Evolutionary conservation across 768 basidiomycete species (phyloP).

Genomic region (Lepiota brunneoincarnata): DNA sequence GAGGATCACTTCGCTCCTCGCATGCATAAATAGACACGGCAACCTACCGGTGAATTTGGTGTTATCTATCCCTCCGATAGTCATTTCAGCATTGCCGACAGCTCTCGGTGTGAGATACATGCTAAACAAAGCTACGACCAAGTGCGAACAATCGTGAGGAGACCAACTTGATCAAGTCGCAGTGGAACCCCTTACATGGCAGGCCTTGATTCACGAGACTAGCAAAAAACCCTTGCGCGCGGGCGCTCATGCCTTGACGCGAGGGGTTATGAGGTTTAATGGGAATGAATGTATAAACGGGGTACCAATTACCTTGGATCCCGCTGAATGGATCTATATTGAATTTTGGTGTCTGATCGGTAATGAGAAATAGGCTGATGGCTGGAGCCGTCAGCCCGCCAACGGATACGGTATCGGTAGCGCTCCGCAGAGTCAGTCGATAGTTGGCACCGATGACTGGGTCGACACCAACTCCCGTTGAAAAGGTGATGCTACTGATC

Average conservation of each 20-base stretch:
- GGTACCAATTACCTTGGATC: slow-evolving; percentile 39
- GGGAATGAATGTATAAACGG: neutral
- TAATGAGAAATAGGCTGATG: slow-evolving; percentile 47
- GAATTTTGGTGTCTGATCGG: slow-evolving; percentile 50
- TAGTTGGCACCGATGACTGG: slow-evolving; percentile 49
- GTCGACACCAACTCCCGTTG: slow-evolving; percentile 54
- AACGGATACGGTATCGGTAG: slow-evolving; percentile 46
- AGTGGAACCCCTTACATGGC: slow-evolving; percentile 35
- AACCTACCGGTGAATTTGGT: slow-evolving; percentile 47
- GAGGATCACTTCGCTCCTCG: neutral
- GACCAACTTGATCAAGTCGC: neutral
- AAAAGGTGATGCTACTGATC: slow-evolving; percentile 45
- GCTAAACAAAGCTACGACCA: slow-evolving; percentile 43
- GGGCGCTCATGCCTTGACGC: slow-evolving; percentile 44
- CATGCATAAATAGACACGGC: slow-evolving; percentile 7
- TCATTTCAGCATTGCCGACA: slow-evolving; percentile 50
- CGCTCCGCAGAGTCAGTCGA: slow-evolving; percentile 42
- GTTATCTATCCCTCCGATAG: slow-evolving; percentile 49
- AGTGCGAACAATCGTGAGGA: slow-evolving; percentile 2
- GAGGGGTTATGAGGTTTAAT: neutral
- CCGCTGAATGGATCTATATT: slow-evolving; percentile 55
- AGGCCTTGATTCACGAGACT: slow-evolving; percentile 45
- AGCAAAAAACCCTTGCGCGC: slow-evolving; percentile 49
- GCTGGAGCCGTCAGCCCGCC: slow-evolving; percentile 38
- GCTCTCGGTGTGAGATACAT: slow-evolving; percentile 45